Conservation (phyloP, 129 eudicot species). For the Saposhnikovia divaricata region DNA sequence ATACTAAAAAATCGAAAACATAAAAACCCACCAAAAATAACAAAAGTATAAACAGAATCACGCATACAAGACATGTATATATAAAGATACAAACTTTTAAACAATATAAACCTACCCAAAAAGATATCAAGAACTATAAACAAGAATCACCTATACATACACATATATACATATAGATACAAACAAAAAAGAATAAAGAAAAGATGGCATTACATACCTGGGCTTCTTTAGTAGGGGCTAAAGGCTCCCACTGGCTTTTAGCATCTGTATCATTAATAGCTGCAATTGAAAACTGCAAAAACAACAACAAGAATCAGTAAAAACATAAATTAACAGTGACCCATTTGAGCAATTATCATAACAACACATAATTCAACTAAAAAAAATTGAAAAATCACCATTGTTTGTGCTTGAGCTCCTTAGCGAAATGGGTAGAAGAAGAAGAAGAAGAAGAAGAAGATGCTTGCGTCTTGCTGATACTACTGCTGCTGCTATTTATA, state of each 20-base stretch:
- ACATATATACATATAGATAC: neutral
- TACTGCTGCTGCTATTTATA: neutral
- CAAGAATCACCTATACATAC: constrained; percentile 6
- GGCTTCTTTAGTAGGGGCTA: constrained; percentile 99
- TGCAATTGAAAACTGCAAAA: constrained; percentile 77
- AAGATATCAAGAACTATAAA: neutral
- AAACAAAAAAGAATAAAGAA: neutral
- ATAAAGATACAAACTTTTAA: too few species aligned
- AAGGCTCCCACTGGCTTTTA: constrained; percentile 64
- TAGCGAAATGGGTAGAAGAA: neutral
- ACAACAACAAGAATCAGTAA: neutral
- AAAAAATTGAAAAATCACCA: neutral
- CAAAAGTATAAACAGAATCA: too few species aligned
- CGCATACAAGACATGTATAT: too few species aligned
- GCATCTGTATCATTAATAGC: constrained; percentile 84
- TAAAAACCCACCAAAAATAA: neutral
- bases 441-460: neutral
- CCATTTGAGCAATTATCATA: neutral
- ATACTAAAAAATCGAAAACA: neutral
- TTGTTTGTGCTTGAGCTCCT: neutral
- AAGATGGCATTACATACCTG: constrained; percentile 62
- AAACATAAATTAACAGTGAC: neutral
- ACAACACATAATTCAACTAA: neutral
- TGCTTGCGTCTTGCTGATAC: neutral
- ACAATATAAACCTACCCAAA: neutral